Base-by-base conservation (phyloP, 805 yeast genomes). In the Starmerella vitae region DNA sequence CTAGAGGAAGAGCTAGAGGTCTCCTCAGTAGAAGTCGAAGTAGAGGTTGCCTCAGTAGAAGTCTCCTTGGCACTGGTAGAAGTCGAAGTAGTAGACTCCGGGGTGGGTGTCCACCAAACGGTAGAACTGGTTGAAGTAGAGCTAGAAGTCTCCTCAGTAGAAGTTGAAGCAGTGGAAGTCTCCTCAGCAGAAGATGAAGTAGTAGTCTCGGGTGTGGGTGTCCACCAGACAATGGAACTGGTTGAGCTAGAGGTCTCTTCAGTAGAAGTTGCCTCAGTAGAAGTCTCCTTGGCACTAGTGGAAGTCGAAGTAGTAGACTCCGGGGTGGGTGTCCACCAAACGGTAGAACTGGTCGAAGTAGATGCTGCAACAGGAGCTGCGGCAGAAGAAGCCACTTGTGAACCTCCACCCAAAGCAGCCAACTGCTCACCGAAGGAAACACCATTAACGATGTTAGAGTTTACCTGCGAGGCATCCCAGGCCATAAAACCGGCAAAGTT, bases 391-490 rank as follows among this genome's bases (percentile, higher is more conserved):
- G 34, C 9, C 20, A 48, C 28, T 21, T 47, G 42, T 29, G 51
- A 36, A 27, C 49, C 51, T 12, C 54, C 56, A 47, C 73, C 55
- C 31, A 68, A 53, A 20, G 55, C 43, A 55, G 71, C 70, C 57
- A 74, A 54, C 29, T 60, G 63, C 24, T 53, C 56, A 12, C 67
- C 68, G 44, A 67, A 71, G 12, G 66, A 45, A 20, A 46, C 52
- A 27, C 71, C 77, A 42, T 64, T 63, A 27, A 65, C 63, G 38
- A 67, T 63, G 47, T 71, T 67, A 43, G 65, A 58, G 51, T 69
- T 68, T 15, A 71, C 71, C 47, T 72, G 73, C 8, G 78, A 65
- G 13, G 84, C 81, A 49, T 84, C 94, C 96, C 97, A 86, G 44
- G 85, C 62, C 69, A 78, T 73, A 53, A 86, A 71, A 25, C 85